Percentiles rank a stretch among this genome's conserved stretches.
Conservation (phyloP, 331 rosid genomes). For the Rhamnella rubrinervis region DNA sequence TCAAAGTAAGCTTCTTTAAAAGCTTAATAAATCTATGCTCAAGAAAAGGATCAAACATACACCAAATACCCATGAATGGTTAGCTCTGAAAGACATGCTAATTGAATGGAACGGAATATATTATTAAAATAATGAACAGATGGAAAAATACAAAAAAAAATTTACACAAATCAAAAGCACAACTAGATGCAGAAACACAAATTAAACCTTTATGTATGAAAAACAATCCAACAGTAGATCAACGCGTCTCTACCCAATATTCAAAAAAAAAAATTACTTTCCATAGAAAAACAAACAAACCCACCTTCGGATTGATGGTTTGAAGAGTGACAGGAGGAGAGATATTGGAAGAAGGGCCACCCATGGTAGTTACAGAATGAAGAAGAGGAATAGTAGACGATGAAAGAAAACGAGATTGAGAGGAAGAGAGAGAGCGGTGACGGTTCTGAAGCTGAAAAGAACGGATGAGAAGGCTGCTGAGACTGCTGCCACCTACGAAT, state of each 20-base stretch:
- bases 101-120: background rate
- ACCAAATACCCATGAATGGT: background rate
- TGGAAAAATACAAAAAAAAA: background rate
- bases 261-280: background rate
- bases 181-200: constrained; percentile 1
- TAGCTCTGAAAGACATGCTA: background rate
- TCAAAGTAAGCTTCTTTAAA: background rate
- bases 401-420: constrained; percentile 32
- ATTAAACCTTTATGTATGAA: background rate
- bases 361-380: constrained; percentile 37
- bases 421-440: constrained; percentile 3
- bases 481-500: constrained; percentile 43
- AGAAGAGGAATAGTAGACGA: constrained; percentile 20
- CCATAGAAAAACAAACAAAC: background rate
- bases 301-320: constrained; percentile 79
- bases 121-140: background rate
- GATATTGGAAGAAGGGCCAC: constrained; percentile 32
- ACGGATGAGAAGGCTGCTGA: constrained; percentile 33
- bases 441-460: constrained; percentile 25
- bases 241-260: background rate
- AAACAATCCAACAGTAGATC: constrained; percentile 15
- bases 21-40: background rate
- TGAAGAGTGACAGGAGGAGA: constrained; percentile 46
- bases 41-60: background rate
- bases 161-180: constrained; percentile 16